Base-by-base conservation (phyloP, 768 basidiomycete genomes). In the Hypholoma sublateritium region DNA sequence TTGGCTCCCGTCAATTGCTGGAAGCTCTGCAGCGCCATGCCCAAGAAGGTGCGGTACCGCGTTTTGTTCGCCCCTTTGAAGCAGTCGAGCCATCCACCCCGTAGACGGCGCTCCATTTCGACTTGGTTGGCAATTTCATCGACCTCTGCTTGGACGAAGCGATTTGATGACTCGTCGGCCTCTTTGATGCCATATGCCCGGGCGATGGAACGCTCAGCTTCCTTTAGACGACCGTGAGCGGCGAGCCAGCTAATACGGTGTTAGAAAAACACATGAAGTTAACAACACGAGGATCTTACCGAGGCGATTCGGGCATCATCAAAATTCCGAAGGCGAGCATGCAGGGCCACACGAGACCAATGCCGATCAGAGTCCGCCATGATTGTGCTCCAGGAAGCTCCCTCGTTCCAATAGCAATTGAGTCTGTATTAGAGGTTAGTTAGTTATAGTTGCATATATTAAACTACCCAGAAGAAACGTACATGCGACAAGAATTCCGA, bases 1-100 rank as follows among this genome's bases (percentile, higher is more conserved):
- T 87, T 87, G 3, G 84, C 84, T 19, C 85, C 84, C 0, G 85
- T 89, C 35, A 90, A 79, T 67, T 91, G 88, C 66, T 91, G 88
- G 59, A 89, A 75, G 56, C 77, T 79, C 70, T 91, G 89, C 19
- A 92, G 70, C 2, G 76, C 68, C 81, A 88, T 88, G 47, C 84
- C 81, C 25, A 87, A 74, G 5, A 83, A 60, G 2, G 87, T 88
- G 55, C 86, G 75, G 67, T 90, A 90, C 1, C 84, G 75, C 4
- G 79, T 80, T 72, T 84, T 88, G 67, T 82, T 77, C 37, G 64
- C 54, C 0, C 76, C 73, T 55, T 65, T 71, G 75, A 91, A 89
- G 68, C 87, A 88, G 56, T 87, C 85, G n/a, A 83, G 55, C 88
- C 89, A 91, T 5, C 83, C 81, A 3, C 76, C 77, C 58, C 69